Percentiles rank a stretch among this genome's conserved stretches.
Conservation (phyloP, 495 filamentous ascomycete species). For the Opeltia flavorubescens region DNA sequence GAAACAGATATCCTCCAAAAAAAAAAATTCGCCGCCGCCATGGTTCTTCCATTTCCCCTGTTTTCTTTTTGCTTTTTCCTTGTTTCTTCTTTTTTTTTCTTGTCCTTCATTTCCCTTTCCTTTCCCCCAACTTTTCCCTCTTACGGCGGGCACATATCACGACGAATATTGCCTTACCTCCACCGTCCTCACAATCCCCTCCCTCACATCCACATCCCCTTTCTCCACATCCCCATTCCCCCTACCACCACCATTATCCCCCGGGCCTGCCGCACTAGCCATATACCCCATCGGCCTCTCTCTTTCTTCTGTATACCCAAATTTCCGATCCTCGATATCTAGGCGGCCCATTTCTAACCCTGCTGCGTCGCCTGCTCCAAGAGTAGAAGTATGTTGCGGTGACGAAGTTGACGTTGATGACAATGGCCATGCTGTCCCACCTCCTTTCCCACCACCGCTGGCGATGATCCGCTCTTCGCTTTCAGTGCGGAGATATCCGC, state of each 20-base stretch:
- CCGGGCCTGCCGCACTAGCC: not conserved
- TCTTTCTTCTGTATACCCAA: no score
- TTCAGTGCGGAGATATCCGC: conserved; percentile 12
- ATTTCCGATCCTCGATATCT: not conserved
- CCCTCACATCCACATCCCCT: conserved; percentile 3
- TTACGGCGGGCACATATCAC: no score
- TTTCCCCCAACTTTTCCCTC: no score
- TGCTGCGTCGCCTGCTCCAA: not conserved
- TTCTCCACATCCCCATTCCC: not conserved
- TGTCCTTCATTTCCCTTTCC: no score
- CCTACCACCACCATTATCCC: not conserved
- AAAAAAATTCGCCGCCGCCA: no score
- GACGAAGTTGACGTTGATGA: not conserved
- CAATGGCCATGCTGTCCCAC: not conserved
- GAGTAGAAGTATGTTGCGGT: not conserved
- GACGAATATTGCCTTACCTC: conserved; percentile 8
- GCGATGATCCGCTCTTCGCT: conserved; percentile 13
- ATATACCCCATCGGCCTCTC: not conserved
- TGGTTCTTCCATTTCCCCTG: no score
- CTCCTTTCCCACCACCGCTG: conserved; percentile 1
- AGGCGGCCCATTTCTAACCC: conserved; percentile 1
- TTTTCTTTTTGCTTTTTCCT: no score
- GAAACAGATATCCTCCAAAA: no score
- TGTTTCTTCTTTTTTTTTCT: no score
- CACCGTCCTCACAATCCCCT: conserved; percentile 12